Conservation (phyloP, 1,284 basidiomycete genomes). For the Pyrrhoderma lamaoense region DNA sequence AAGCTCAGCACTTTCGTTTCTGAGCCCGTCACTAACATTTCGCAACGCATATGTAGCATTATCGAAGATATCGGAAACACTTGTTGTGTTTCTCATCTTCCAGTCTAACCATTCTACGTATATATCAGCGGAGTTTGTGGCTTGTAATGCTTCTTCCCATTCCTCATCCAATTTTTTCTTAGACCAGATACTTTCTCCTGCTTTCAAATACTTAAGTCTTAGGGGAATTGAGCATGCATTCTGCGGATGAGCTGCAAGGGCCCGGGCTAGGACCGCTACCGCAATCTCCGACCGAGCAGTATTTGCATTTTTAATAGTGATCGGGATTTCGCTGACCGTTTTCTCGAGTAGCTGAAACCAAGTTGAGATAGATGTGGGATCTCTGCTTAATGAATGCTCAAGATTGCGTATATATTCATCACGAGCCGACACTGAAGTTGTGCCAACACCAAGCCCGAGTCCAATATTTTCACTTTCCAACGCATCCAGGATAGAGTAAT, state of each 20-base stretch:
- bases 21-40: conserved; percentile 27
- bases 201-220: conserved; percentile 56
- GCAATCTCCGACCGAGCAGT: conserved; percentile 64
- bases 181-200: conserved; percentile 67
- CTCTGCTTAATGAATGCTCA: conserved; percentile 43
- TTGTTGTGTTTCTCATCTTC: conserved; percentile 44
- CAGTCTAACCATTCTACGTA: conserved; percentile 75
- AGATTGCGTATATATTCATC: conserved; percentile 51
- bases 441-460: conserved; percentile 28
- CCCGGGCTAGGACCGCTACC: conserved; percentile 58
- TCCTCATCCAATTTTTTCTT: conserved; percentile 46
- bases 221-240: conserved; percentile 46
- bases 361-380: conserved; percentile 44
- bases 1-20: conserved; percentile 41
- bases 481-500: conserved; percentile 37
- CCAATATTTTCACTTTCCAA: conserved; percentile 30
- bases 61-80: conserved; percentile 44
- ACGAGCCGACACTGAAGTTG: conserved; percentile 39
- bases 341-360: conserved; percentile 67
- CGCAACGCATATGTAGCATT: conserved; percentile 39
- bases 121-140: conserved; percentile 42
- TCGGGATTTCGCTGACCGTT: conserved; percentile 50
- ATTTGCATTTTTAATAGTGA: conserved; percentile 54
- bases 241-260: conserved; percentile 45
- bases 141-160: conserved; percentile 63